Percentiles rank a stretch among this genome's conserved stretches.
phyloP scores from a whole-genome alignment of 2,329 filamentous ascomycete genomes.

The Trichophyton simii region DNA sequence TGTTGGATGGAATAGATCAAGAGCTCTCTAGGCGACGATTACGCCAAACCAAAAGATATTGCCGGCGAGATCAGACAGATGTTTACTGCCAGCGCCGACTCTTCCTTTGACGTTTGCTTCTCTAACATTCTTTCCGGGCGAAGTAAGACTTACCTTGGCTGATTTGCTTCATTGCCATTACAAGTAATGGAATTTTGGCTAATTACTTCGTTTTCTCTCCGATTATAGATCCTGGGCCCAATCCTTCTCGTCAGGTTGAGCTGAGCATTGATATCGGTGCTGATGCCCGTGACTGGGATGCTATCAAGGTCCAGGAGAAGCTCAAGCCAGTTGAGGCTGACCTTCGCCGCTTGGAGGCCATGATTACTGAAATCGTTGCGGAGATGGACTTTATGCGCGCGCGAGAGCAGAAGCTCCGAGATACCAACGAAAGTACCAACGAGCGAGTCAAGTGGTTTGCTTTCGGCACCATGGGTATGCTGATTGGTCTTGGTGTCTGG shows the following conservation, averaged over 20 bases:
- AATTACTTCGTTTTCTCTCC: conserved; percentile 2
- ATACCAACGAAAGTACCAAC: conserved; percentile 99
- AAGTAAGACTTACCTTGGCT: conserved; percentile 42
- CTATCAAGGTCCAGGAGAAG: conserved; percentile 92
- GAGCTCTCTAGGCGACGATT: conserved; percentile 91
- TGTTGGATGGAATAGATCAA: conserved; percentile 53
- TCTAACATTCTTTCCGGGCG: conserved; percentile 61
- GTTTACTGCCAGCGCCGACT: conserved; percentile 85
- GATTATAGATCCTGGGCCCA: conserved; percentile 24
- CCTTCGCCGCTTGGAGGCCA: conserved; percentile 81
- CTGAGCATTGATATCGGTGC: conserved; percentile 93
- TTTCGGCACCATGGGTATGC: conserved; percentile 79
- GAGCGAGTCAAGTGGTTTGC: conserved; percentile 98
- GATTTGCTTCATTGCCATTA: not conserved
- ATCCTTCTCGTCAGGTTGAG: conserved; percentile 60
- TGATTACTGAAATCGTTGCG: conserved; percentile 71
- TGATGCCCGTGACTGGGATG: conserved; percentile 95
- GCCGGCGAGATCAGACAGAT: conserved; percentile 84
- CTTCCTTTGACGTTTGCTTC: conserved; percentile 93
- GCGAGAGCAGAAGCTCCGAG: conserved; percentile 87
- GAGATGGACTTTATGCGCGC: conserved; percentile 93
- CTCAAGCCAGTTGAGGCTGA: conserved; percentile 94
- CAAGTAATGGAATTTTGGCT: not conserved
- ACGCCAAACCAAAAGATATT: conserved; percentile 80
- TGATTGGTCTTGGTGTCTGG: conserved; percentile 83